Base-by-base conservation (phyloP, 139 green algal species). In the Protoeuglena noctilucae region DNA sequence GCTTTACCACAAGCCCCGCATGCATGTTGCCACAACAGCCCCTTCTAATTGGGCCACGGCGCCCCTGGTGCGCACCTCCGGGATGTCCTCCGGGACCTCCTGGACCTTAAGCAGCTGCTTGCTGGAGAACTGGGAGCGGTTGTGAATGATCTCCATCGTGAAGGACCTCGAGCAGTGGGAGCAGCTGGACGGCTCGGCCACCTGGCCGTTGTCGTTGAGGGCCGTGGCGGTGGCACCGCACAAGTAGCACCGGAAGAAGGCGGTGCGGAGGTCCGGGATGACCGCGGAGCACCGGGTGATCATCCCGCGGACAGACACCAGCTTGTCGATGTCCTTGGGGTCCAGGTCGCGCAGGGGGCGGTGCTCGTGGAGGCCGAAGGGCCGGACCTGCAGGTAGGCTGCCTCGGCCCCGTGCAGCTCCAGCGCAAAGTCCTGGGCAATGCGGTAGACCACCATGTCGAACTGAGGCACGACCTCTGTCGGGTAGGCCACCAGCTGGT, bases 281-380 rank as follows among this genome's bases (percentile, higher is more conserved):
- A 96, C 71, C 52, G 69, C 64, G 31, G 67, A 84, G 28, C 71
- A 75, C 54, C 90, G 76, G 1, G 93, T 97, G 30, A 97, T 77
- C 91, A 97, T 96, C 65, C 91, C 91, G 41, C 72, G 67, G 23
- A 98, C 80, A 28, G 76, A 71, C 34, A 98, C 78, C 46, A 98
- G 73, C 23, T 65, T 80, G 72, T 91, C 80, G 50, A 97, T 87
- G 63, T 95, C 83, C 1, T 71, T 63, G n/a, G 91, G 91, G 66
- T 98, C 82, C 29, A 99, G 74, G 54, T 95, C 89, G 4, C 91
- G 76, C 70, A 99, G 95, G 34, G 76, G 62, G 50, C 82, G 72
- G 23, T 54, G 64, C 47, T 78, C 63, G 4, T 51, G 59, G 58
- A 99, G 68, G 73, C 97, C 97, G 78, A 85, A 98, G 3, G 78